These are phyloP conservation scores for Cystobasidium slooffiae DNA, from an alignment of 1,284 basidiomycete genomes.

Conservation along the genomic window DNA sequence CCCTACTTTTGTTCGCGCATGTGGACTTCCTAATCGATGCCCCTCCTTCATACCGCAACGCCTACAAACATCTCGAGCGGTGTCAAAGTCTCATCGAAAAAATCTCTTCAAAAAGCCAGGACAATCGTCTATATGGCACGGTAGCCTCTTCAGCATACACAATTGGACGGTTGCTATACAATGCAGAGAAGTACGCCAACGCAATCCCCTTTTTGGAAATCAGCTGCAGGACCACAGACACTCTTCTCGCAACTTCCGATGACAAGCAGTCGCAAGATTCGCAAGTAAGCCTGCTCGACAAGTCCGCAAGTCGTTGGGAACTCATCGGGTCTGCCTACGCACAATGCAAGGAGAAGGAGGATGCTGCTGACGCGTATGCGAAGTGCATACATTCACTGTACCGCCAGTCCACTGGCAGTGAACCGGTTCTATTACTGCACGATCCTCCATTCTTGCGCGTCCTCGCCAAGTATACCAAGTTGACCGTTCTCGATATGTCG, in stretches of 20 bases:
- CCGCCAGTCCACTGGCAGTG: background rate
- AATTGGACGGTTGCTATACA: slow-evolving; percentile 57
- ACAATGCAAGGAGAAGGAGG: slow-evolving; percentile 44
- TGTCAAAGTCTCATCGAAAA: background rate
- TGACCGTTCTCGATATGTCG: slow-evolving; percentile 22
- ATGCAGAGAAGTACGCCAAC: slow-evolving; percentile 50
- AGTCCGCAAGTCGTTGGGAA: slow-evolving; percentile 46
- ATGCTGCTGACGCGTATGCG: slow-evolving; percentile 1
- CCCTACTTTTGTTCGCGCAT: slow-evolving; percentile 24
- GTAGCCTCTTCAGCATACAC: slow-evolving; percentile 57
- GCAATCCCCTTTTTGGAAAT: slow-evolving; percentile 52
- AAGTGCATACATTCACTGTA: background rate
- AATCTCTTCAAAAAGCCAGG: background rate
- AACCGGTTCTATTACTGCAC: background rate
- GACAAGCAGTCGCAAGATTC: background rate
- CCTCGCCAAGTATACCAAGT: slow-evolving; percentile 34
- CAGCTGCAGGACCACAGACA: slow-evolving; percentile 51
- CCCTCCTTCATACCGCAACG: background rate
- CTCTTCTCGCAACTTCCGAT: slow-evolving; percentile 33
- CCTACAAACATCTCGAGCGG: background rate
- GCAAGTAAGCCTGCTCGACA: slow-evolving; percentile 28
- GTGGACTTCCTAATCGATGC: background rate
- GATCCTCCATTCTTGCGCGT: slow-evolving; percentile 17
- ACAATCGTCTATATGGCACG: slow-evolving; percentile 45
- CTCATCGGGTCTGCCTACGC: slow-evolving; percentile 46